Conservation (phyloP, 768 basidiomycete genomes). For the Wakefieldia striispora region DNA sequence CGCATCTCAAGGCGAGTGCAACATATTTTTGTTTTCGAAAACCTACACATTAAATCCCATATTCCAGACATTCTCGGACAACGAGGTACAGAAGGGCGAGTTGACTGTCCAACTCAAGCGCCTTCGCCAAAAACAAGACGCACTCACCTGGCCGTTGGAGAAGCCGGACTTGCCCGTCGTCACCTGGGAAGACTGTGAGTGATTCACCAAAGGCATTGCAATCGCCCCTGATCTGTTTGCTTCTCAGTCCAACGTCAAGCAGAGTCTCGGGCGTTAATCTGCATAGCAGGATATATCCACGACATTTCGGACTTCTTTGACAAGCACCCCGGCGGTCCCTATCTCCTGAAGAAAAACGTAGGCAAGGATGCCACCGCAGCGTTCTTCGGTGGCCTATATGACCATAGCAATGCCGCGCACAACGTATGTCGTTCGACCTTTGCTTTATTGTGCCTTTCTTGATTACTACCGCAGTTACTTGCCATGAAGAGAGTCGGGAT, state of each 20-base stretch:
- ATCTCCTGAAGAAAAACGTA: constrained; percentile 78
- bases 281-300: constrained; percentile 91
- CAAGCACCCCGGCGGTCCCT: constrained; percentile 90
- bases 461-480: constrained; percentile 19
- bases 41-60: background rate
- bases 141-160: constrained; percentile 76
- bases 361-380: constrained; percentile 92
- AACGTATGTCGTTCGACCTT: constrained; percentile 47
- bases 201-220: background rate
- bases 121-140: constrained; percentile 74
- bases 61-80: constrained; percentile 54
- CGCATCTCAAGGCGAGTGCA: constrained; percentile 48
- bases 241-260: constrained; percentile 73
- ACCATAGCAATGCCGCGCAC: constrained; percentile 86
- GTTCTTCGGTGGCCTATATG: constrained; percentile 91
- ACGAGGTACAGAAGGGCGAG: constrained; percentile 81
- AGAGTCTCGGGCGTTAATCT: constrained; percentile 74
- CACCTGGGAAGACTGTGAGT: constrained; percentile 82
- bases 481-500: constrained; percentile 59
- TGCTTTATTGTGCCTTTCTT: background rate
- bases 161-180: constrained; percentile 76
- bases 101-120: constrained; percentile 94
- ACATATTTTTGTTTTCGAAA: background rate
- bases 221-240: background rate
- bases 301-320: constrained; percentile 83